Percentiles rank a stretch among this genome's conserved stretches.
Evolutionary conservation across 345 rosid species (phyloP).

Genomic region (Leavenworthia alabamica): DNA sequence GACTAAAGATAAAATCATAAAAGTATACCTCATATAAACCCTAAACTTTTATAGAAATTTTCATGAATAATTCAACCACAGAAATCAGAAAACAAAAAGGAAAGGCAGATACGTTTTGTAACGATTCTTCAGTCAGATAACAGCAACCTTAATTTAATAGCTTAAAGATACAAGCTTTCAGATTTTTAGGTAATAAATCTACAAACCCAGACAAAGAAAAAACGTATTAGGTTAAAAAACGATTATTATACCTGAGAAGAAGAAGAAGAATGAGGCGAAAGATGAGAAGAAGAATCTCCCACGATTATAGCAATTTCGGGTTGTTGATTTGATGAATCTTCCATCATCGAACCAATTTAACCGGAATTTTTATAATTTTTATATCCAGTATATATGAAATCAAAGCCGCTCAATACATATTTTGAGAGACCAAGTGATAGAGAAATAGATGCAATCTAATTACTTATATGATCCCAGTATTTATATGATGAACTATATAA

Average conservation of each 20-base stretch:
- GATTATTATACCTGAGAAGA: constrained; percentile 24
- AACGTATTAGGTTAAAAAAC: not conserved
- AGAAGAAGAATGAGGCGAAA: no score
- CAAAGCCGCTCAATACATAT: constrained; percentile 23
- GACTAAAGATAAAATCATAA: no score
- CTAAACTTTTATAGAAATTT: not conserved
- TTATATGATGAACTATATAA: not conserved
- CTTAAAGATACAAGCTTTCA: not conserved
- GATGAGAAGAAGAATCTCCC: constrained; percentile 26
- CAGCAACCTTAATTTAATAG: not conserved
- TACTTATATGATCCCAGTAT: no score
- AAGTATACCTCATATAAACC: no score
- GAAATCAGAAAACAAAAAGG: not conserved
- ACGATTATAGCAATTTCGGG: constrained; percentile 17
- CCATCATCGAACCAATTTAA: constrained; percentile 21
- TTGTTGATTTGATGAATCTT: constrained; percentile 25
- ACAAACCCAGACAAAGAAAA: not conserved
- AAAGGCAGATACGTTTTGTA: constrained; percentile 1
- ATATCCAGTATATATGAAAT: not conserved
- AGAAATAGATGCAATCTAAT: no score
- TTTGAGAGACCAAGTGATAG: constrained; percentile 7
- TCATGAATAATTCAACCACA: not conserved
- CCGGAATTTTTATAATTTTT: not conserved
- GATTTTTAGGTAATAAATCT: constrained; percentile 7
- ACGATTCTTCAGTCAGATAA: not conserved